Base-by-base conservation (phyloP, 2,329 filamentous ascomycete species). In the Hymenoscyphus scutula region DNA sequence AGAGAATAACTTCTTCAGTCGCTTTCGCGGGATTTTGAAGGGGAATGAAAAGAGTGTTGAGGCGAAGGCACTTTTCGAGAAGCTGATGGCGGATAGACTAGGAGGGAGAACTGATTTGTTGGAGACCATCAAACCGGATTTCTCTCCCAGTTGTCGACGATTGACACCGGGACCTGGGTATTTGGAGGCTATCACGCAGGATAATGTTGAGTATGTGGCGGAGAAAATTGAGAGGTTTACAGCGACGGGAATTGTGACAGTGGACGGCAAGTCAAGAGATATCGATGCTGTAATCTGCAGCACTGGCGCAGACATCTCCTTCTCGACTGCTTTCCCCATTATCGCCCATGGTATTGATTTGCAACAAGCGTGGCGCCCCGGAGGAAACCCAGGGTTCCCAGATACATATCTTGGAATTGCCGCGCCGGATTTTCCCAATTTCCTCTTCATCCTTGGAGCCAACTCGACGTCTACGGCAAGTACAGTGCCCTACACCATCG, bases 121-220 rank as follows among this genome's bases (percentile, higher is more conserved):
- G 0, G 76, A 84, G 2, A 76, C 79, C 23, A 77, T 89, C 2
- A 76, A 86, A 4, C 87, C 88, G 0, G 81, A 86, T 64, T 89
- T 87, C 67, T 83, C 85, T 0, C 85, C 84, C 11, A 81, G 86
- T 67, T 90, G 88, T 66, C 81, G 87, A 10, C 81, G 88, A 1
- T 75, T 88, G 0, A 90, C 88, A 0, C 85, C 87, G 0, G 86
- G 87, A 0, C 85, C 86, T 25, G 86, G 86, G 0, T 89, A 89
- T 68, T 80, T 90, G 5, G 86, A 89, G 70, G 84, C 86, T 0
- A 76, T 89, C 37, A 78, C 79, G 0, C 78, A 84, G 62, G 79
- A 82, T 5, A 88, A 89, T 57, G 85, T 88, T 19, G 79, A 80
- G 13, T 85, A 84, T 65, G 83, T 88, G 66, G 78, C 78, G 45